Percentiles rank a stretch among this genome's conserved stretches.
These are phyloP conservation scores for Xylariaceae sp. DNA, from an alignment of 2,329 filamentous ascomycete species.

Conservation along the genomic window DNA sequence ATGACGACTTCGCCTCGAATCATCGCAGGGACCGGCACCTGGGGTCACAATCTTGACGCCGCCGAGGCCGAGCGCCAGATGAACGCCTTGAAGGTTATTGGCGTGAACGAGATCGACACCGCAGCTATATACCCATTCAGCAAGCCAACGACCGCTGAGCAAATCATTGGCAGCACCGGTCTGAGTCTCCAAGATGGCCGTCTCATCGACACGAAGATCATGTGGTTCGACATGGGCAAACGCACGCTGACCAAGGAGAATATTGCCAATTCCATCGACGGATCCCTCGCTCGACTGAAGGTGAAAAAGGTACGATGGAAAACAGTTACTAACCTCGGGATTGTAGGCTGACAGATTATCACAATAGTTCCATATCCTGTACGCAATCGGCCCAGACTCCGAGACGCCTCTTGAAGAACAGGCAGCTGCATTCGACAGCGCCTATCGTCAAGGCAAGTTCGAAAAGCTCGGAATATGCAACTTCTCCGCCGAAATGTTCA, in stretches of 20 bases:
- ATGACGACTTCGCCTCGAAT: neutral
- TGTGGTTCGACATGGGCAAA: slow-evolving; percentile 14
- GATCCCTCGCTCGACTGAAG: neutral
- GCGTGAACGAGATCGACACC: slow-evolving; percentile 12
- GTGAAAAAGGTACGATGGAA: slow-evolving; percentile 2
- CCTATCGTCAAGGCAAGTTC: slow-evolving; percentile 2
- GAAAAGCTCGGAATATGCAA: slow-evolving; percentile 9
- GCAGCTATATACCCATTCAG: slow-evolving; percentile 14
- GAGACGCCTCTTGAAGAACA: slow-evolving; percentile 13
- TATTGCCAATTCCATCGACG: slow-evolving; percentile 5
- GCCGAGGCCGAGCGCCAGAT: slow-evolving; percentile 9
- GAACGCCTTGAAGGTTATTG: slow-evolving; percentile 4
- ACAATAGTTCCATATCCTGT: slow-evolving; percentile 10
- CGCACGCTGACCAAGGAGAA: slow-evolving; percentile 10
- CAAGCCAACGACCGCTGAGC: slow-evolving; percentile 7
- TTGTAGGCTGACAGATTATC: neutral
- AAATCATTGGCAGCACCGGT: slow-evolving; percentile 9
- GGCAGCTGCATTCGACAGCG: slow-evolving; percentile 9
- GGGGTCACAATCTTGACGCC: slow-evolving; percentile 12
- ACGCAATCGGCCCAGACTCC: slow-evolving; percentile 8
- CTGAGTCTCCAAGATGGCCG: slow-evolving; percentile 1
- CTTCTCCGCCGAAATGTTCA: slow-evolving; percentile 8
- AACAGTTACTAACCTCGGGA: neutral
- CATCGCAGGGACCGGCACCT: slow-evolving; percentile 14
- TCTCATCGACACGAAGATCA: slow-evolving; percentile 13